A percentile compares a stretch with the other conserved stretches of the same genome.
Conservation (phyloP, 805 yeast species). For the Ogataea nonfermentans region DNA sequence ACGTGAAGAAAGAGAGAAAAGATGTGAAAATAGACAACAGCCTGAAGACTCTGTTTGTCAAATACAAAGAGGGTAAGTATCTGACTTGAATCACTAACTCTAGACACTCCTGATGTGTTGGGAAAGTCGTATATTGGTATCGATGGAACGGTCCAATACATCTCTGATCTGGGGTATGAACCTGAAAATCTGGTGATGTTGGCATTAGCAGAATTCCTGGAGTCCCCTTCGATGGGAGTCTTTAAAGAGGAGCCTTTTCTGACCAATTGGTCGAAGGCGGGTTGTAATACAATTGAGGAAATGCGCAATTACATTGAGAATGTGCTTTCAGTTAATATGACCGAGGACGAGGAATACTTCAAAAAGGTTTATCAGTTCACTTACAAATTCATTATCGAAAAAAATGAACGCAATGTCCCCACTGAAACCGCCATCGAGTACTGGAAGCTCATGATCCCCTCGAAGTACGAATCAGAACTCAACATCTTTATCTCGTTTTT, state of each 20-base stretch:
- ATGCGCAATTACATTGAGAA: slow-evolving; percentile 45
- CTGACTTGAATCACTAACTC: too few relatives aligned
- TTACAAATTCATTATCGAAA: slow-evolving; percentile 62
- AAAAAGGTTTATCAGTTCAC: slow-evolving; percentile 66
- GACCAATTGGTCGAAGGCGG: slow-evolving; percentile 51
- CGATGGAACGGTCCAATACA: slow-evolving; percentile 72
- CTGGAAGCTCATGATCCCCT: slow-evolving; percentile 67
- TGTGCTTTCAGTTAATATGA: slow-evolving; percentile 34
- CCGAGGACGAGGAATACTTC: slow-evolving; percentile 42
- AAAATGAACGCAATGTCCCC: slow-evolving; percentile 53
- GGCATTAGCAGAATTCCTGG: slow-evolving; percentile 66
- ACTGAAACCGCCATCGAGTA: slow-evolving; percentile 66
- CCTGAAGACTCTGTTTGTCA: slow-evolving; percentile 35
- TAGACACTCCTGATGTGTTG: slow-evolving; percentile 23
- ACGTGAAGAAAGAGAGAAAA: slow-evolving; percentile 6
- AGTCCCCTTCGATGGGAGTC: slow-evolving; percentile 64
- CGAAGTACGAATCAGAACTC: slow-evolving; percentile 29
- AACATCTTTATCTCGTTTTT: slow-evolving; percentile 62
- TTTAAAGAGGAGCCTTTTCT: slow-evolving; percentile 53
- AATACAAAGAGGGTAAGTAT: slow-evolving; percentile 29
- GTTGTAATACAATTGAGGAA: slow-evolving; percentile 33
- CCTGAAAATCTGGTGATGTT: slow-evolving; percentile 76
- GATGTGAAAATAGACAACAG: slow-evolving; percentile 7
- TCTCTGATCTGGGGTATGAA: slow-evolving; percentile 63
- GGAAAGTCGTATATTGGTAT: slow-evolving; percentile 51